Evolutionary conservation across 2,329 filamentous ascomycete species (phyloP).

Genomic region (Curvularia lunata): DNA sequence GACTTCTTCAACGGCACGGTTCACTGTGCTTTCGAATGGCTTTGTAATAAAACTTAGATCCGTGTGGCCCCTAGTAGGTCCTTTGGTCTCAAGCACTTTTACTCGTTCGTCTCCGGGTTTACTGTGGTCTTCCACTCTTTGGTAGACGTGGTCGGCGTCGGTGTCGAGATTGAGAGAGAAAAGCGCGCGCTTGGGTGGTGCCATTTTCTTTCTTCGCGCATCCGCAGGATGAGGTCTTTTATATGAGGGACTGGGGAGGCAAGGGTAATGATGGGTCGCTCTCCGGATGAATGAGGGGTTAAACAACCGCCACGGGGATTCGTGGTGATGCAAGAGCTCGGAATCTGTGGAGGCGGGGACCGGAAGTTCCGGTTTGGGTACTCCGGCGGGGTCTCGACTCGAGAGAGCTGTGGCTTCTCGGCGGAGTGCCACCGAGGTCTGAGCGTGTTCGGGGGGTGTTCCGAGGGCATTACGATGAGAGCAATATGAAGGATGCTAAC

Average conservation of each 20-base stretch:
- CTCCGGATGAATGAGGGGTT: constrained; percentile 28
- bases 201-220: constrained; percentile 17
- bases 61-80: constrained; percentile 41
- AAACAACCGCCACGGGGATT: constrained; percentile 10
- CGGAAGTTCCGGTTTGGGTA: constrained; percentile 32
- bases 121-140: constrained; percentile 47
- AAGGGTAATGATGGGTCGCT: background rate
- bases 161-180: constrained; percentile 51
- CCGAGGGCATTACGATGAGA: constrained; percentile 15
- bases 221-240: background rate
- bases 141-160: constrained; percentile 48
- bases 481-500: background rate
- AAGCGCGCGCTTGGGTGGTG: constrained; percentile 41
- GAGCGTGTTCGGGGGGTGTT: constrained; percentile 19
- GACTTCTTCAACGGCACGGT: constrained; percentile 42
- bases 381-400: constrained; percentile 31
- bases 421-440: constrained; percentile 13
- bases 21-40: constrained; percentile 45
- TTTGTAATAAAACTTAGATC: constrained; percentile 46
- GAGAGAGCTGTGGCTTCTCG: constrained; percentile 8
- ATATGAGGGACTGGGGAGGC: background rate
- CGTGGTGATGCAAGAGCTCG: constrained; percentile 12
- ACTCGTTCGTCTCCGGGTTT: constrained; percentile 40
- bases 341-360: constrained; percentile 23
- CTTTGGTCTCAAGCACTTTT: constrained; percentile 44